phyloP scores from a whole-genome alignment of 768 basidiomycete genomes.

The Lactarius deliciosus region DNA sequence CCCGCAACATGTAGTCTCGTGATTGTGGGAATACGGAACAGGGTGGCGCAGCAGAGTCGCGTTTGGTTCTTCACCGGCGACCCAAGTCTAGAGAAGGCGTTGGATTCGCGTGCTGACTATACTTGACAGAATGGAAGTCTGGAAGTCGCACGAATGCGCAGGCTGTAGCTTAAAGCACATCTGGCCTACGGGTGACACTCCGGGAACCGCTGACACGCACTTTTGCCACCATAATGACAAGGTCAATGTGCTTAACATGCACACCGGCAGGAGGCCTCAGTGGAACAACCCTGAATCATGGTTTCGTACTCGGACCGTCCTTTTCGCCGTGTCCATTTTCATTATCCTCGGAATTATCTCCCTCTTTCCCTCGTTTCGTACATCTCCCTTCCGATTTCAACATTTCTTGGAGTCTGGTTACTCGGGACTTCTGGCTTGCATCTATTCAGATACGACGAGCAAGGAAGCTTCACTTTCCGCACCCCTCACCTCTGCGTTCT shows the following conservation, averaged over 20 bases:
- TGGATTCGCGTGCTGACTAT: neutral
- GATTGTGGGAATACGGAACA: neutral
- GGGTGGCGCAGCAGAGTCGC: neutral
- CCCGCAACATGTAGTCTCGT: neutral
- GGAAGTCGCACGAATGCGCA: neutral
- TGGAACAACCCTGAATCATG: neutral
- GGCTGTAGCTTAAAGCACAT: neutral
- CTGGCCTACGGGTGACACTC: neutral
- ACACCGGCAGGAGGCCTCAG: neutral
- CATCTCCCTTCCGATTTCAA: neutral
- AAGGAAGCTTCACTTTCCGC: neutral
- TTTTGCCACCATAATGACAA: neutral
- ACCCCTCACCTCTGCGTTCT: neutral
- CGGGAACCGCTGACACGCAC: neutral
- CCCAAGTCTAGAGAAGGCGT: neutral
- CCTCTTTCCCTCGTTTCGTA: neutral
- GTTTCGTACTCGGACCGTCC: neutral
- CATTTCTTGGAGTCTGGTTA: neutral
- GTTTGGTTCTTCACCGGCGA: neutral
- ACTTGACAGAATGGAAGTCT: neutral
- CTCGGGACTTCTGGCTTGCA: neutral
- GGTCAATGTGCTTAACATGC: neutral
- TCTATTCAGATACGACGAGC: neutral
- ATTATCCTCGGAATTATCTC: constrained; percentile 1
- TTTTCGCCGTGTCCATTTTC: constrained; percentile 6